Percentiles rank a stretch among this genome's conserved stretches.
These are phyloP conservation scores for Gynochthodes officinalis DNA, from an alignment of 257 asterid genomes.

Conservation along the genomic window DNA sequence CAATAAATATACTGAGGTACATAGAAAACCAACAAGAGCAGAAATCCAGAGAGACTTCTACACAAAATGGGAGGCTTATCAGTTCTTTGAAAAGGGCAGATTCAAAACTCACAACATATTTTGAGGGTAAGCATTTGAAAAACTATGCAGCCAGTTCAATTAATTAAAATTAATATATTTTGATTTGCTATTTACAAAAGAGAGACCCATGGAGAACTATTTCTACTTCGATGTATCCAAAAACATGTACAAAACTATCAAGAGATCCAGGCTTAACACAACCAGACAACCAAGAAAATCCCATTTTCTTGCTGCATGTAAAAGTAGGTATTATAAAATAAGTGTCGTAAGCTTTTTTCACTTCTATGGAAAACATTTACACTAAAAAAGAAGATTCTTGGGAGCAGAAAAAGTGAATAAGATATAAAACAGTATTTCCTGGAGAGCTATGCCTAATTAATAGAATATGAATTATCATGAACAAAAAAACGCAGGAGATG, in stretches of 20 bases:
- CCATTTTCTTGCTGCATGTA: neutral
- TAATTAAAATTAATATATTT: neutral
- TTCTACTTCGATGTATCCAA: neutral
- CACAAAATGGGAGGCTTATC: neutral
- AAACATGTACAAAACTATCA: neutral
- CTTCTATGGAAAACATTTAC: too few species aligned
- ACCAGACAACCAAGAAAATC: neutral
- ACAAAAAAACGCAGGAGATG: constrained; percentile 11
- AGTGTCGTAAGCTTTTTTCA: neutral
- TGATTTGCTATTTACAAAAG: neutral
- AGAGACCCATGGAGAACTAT: neutral
- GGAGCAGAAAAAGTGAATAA: neutral
- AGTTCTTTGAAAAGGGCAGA: neutral
- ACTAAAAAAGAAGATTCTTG: neutral
- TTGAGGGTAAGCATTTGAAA: too few species aligned
- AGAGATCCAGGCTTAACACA: neutral
- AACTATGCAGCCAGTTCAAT: neutral
- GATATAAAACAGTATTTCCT: neutral
- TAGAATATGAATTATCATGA: neutral
- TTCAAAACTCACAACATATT: neutral
- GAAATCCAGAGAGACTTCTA: neutral
- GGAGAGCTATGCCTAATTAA: neutral
- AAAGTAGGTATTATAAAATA: neutral
- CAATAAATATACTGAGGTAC: neutral
- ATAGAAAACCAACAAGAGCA: neutral